A percentile compares a stretch with the other conserved stretches of the same genome.
Evolutionary conservation across 139 green algal genomes (phyloP).

Genomic region (Chlorella sp.): DNA sequence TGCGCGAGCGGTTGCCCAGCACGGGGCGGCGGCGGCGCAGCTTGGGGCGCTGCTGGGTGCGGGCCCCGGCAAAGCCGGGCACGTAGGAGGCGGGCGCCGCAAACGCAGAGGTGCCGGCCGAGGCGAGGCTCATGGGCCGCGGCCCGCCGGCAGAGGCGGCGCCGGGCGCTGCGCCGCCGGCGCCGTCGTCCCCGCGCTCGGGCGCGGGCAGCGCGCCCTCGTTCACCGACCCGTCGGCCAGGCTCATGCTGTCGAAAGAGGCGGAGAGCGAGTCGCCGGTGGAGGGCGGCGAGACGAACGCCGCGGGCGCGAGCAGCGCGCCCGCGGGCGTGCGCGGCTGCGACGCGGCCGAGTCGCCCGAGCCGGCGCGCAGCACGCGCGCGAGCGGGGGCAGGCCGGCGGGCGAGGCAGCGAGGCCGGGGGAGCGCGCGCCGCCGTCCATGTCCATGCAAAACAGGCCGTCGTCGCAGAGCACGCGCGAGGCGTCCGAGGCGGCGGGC

Average conservation of each 20-base stretch:
- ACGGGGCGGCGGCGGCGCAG: background rate
- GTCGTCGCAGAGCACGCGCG: slow-evolving; percentile 16
- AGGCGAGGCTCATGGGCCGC: background rate
- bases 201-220: too few species aligned
- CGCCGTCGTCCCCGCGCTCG: too few species aligned
- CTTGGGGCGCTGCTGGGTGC: background rate
- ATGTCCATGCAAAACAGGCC: slow-evolving; percentile 23
- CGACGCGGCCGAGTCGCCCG: background rate
- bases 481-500: background rate
- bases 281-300: slow-evolving; percentile 23
- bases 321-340: slow-evolving; percentile 10
- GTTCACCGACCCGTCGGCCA: background rate
- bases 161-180: background rate
- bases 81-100: slow-evolving; percentile 2
- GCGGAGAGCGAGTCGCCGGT: slow-evolving; percentile 13
- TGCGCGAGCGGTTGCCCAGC: slow-evolving; percentile 9
- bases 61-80: background rate
- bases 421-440: slow-evolving; percentile 24
- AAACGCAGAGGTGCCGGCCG: background rate
- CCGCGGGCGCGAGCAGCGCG: background rate
- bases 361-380: background rate
- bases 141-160: background rate
- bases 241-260: slow-evolving; percentile 24
- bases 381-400: slow-evolving; percentile 18
- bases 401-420: background rate